Evolutionary conservation across 257 asterid genomes (phyloP).

Genomic region (Cordia subcordata): DNA sequence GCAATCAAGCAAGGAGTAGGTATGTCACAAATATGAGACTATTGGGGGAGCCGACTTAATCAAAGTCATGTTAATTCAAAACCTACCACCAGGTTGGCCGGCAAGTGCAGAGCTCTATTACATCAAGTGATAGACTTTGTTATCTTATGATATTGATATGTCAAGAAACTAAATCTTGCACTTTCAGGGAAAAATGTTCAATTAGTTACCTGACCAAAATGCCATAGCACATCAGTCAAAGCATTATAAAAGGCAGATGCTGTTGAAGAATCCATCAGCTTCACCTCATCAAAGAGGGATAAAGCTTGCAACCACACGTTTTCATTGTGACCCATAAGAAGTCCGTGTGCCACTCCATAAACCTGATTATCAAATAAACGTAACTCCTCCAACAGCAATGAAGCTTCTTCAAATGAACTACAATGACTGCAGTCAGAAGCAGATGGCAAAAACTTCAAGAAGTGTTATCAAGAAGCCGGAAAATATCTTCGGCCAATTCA

Average conservation of each 20-base stretch:
- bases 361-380: conserved; percentile 77
- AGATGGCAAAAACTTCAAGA: conserved; percentile 1
- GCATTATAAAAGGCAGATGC: conserved; percentile 96
- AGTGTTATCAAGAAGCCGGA: neutral
- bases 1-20: no score
- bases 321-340: conserved; percentile 69
- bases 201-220: conserved; percentile 80
- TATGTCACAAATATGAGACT: no score
- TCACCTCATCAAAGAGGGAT: conserved; percentile 78
- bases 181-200: neutral
- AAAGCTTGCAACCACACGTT: conserved; percentile 74
- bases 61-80: no score
- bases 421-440: conserved; percentile 65
- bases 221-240: conserved; percentile 93
- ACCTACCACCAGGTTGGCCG: no score
- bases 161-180: neutral
- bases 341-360: conserved; percentile 95
- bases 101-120: no score
- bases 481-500: neutral
- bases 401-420: conserved; percentile 85
- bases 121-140: no score
- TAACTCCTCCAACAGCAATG: conserved; percentile 77
- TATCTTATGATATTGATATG: no score
- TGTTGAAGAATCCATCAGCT: conserved; percentile 84
- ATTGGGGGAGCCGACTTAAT: no score